phyloP scores from a whole-genome alignment of 2,329 filamentous ascomycete genomes.

The Trichophyton benhamiae region DNA sequence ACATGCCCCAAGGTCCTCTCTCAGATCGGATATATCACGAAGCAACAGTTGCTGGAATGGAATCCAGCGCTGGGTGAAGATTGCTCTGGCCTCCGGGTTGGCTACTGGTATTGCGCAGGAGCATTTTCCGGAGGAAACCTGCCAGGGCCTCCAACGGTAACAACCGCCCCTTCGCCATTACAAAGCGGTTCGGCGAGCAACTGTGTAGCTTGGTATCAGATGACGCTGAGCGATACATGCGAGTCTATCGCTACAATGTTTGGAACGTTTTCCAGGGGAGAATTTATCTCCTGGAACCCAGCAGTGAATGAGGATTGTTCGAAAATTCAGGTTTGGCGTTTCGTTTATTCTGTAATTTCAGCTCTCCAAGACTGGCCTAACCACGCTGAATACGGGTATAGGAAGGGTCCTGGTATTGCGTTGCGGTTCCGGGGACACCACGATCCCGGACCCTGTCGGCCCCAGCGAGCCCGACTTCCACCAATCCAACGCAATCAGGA shows the following conservation, averaged over 20 bases:
- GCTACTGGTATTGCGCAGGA: not conserved
- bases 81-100: not conserved
- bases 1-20: not conserved
- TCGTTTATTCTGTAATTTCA: too few species aligned
- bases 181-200: slow-evolving; percentile 7
- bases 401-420: too few species aligned
- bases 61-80: slow-evolving; percentile 1
- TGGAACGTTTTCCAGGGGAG: slow-evolving; percentile 10
- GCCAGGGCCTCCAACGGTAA: not conserved
- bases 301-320: too few species aligned
- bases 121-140: not conserved
- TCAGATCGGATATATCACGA: slow-evolving; percentile 1
- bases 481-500: not conserved
- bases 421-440: not conserved
- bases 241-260: slow-evolving; percentile 11
- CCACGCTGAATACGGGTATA: too few species aligned
- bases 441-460: not conserved
- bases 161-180: slow-evolving; percentile 4
- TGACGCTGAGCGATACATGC: slow-evolving; percentile 13
- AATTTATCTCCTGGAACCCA: too few species aligned
- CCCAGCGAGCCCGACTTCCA: not conserved
- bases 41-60: slow-evolving; percentile 7
- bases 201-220: slow-evolving; percentile 15
- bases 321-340: too few species aligned
- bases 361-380: too few species aligned